Evolutionary conservation across 352 stramenopile species (phyloP).

Genomic region (Phytophthora chlamydospora): DNA sequence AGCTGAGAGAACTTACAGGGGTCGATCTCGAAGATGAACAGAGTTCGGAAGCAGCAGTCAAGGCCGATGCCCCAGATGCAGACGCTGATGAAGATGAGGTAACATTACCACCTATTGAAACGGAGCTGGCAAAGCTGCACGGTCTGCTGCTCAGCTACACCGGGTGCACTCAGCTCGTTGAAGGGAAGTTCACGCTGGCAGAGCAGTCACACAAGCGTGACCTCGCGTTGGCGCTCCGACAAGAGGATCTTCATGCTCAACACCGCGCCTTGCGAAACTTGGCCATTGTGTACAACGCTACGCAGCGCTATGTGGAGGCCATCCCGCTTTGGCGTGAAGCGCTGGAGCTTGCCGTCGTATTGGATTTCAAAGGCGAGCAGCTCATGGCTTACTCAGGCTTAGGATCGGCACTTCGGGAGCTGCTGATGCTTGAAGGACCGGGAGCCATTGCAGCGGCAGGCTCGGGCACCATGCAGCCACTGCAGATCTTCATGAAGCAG

Average conservation of each 20-base stretch:
- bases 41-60: constrained; percentile 1
- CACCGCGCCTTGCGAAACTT: constrained; percentile 61
- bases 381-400: constrained; percentile 53
- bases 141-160: constrained; percentile 51
- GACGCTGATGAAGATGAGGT: constrained; percentile 2
- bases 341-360: constrained; percentile 50
- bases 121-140: constrained; percentile 51
- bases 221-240: constrained; percentile 49
- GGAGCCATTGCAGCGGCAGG: constrained; percentile 11
- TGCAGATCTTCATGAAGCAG: constrained; percentile 54
- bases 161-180: constrained; percentile 51
- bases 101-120: constrained; percentile 15
- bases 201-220: constrained; percentile 59
- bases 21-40: constrained; percentile 19
- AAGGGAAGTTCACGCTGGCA: constrained; percentile 46
- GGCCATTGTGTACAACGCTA: constrained; percentile 48
- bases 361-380: constrained; percentile 47
- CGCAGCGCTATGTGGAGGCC: constrained; percentile 52
- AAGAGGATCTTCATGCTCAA: constrained; percentile 60
- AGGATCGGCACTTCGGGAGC: constrained; percentile 44
- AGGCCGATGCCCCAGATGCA: not conserved
- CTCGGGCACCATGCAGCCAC: constrained; percentile 23
- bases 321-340: constrained; percentile 62
- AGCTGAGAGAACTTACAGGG: constrained; percentile 30
- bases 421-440: constrained; percentile 29